Conservation (phyloP, 345 rosid genomes). For the Luvunga scandens region DNA sequence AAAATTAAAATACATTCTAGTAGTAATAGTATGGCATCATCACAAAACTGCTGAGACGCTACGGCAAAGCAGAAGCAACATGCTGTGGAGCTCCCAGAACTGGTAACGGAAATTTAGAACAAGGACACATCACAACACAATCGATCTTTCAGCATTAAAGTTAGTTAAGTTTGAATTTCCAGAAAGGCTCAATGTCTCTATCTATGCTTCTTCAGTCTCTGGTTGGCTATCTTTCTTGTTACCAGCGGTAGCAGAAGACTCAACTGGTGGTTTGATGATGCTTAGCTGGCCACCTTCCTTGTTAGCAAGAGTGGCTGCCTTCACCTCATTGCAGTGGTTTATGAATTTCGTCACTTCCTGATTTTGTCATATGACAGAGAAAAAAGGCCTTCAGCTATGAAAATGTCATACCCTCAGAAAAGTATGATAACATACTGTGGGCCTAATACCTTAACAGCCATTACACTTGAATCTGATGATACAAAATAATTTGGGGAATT, state of each 20-base stretch:
- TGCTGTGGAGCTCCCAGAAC: background rate
- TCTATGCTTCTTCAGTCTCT: constrained; percentile 7
- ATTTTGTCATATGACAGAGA: background rate
- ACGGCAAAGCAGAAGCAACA: background rate
- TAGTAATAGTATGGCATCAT: no score
- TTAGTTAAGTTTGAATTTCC: background rate
- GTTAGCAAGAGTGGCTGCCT: constrained; percentile 73
- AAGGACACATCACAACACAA: background rate
- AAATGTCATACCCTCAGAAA: background rate
- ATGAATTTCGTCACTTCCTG: constrained; percentile 86
- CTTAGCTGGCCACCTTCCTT: constrained; percentile 80
- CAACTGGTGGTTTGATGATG: constrained; percentile 48
- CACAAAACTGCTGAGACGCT: no score
- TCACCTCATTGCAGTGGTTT: constrained; percentile 83
- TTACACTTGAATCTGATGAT: background rate
- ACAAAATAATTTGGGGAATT: background rate
- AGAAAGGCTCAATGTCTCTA: background rate
- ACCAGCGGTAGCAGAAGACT: constrained; percentile 28
- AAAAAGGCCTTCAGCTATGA: background rate
- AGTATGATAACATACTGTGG: background rate
- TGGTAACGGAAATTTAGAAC: background rate
- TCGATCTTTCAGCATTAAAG: background rate
- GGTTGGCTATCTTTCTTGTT: constrained; percentile 29
- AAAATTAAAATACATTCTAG: background rate
- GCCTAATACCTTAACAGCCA: background rate